A percentile compares a stretch with the other conserved stretches of the same genome.
Evolutionary conservation across 179 eudicot species (phyloP).

Genomic region (Spinacia oleracea): DNA sequence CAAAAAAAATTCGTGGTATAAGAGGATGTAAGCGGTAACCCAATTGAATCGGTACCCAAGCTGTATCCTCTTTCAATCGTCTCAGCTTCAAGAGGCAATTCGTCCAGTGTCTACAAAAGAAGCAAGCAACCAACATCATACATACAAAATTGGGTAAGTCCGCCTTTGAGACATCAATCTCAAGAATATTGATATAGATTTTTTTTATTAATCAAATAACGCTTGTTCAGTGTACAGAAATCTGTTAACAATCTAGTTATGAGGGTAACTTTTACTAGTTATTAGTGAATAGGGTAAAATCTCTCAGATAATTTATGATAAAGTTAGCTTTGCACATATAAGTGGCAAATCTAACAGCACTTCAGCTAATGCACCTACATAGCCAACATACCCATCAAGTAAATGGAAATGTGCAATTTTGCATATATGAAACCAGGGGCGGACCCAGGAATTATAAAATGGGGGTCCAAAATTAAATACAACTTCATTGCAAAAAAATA

Average conservation of each 20-base stretch:
- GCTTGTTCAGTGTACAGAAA: neutral
- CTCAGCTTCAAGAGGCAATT: conserved; percentile 90
- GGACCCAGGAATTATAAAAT: too few species aligned
- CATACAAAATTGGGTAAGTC: neutral
- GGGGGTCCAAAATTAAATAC: too few species aligned
- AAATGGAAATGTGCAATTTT: neutral
- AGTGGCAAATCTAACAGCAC: neutral
- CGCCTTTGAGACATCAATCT: too few species aligned
- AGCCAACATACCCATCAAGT: neutral
- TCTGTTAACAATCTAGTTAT: neutral
- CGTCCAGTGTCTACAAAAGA: conserved; percentile 70
- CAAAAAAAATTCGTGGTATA: conserved; percentile 41
- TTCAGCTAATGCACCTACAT: neutral
- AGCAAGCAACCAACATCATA: neutral
- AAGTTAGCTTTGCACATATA: too few species aligned
- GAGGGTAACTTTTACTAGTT: neutral
- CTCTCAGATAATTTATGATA: neutral
- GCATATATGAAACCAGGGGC: too few species aligned
- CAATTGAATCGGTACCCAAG: conserved; percentile 61
- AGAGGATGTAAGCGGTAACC: conserved; percentile 68
- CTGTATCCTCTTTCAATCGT: conserved; percentile 73
- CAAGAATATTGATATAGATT: neutral
- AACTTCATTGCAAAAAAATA: too few species aligned
- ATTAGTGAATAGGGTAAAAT: neutral
- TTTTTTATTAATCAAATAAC: neutral